Evolutionary conservation across 2,329 filamentous ascomycete species (phyloP), one percentile per base, ranked within the genome.

Genomic region (Cladosporium halotolerans): DNA sequence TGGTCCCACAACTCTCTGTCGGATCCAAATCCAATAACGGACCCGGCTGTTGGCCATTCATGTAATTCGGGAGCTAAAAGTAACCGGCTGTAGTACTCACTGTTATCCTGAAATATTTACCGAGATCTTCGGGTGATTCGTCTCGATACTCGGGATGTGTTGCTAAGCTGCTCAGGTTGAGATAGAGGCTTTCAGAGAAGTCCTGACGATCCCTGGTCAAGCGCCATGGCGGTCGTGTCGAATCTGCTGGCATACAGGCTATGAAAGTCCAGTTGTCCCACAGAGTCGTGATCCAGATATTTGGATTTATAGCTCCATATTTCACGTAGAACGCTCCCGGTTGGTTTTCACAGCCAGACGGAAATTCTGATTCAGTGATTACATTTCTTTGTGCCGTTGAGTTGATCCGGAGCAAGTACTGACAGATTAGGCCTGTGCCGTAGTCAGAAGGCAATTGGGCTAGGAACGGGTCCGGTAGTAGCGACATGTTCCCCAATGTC

Each of bases 61-160:
- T 55, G 48, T 65, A 62, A 47, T 62, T 68, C 9, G 66, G 66
- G 4, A 68, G 49, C 55, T 67, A 65, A 49, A 70, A 70, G 38
- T 65, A 68, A 2, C 67, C 67, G 10, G 60, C 60, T 3, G 65
- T 68, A 10, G 64, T 68, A 19, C 61, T 54, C 14, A 68, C 45
- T 0, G 55, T 63, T n/a, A 68, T 49, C 49, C 60, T 56, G 53
- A 57, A 63, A 18, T 58, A 46, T n/a, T n/a, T n/a, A n/a, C n/a
- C n/a, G n/a, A n/a, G n/a, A n/a, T n/a, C n/a, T n/a, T n/a, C n/a
- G n/a, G n/a, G n/a, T n/a, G n/a, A n/a, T n/a, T n/a, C n/a, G n/a
- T n/a, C n/a, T n/a, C n/a, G n/a, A n/a, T n/a, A n/a, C n/a, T n/a
- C n/a, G n/a, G n/a, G n/a, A n/a, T n/a, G n/a, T n/a, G n/a, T n/a